Base-by-base conservation (phyloP, 495 filamentous ascomycete genomes). In the Hypoxylon intermedium region DNA sequence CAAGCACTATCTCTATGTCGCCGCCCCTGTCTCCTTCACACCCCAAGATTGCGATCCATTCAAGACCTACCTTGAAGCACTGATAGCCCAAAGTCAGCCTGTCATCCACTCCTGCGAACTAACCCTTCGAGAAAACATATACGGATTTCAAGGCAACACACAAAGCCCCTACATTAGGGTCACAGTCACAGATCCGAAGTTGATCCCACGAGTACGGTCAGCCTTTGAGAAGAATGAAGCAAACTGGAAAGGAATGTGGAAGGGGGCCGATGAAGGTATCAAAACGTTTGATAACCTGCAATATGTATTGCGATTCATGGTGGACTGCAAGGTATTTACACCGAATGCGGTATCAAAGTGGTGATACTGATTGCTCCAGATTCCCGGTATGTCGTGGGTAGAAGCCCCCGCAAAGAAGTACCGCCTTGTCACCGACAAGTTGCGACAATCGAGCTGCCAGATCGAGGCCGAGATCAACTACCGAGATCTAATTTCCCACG, bases 371-470 rank as follows among this genome's bases (percentile, higher is more conserved):
- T 26, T 58, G 9, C 19, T 26, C 9, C 64, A 89, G 82, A 87
- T 98, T 31, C 79, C 87, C 15, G 94, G 94, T 34, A 99, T 99
- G 94, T 92, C 92, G 2, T 99, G 94, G 94, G 91, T 98, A 1
- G 91, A 96, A 74, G 91, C 87, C 6, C 86, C 89, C 37, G 82
- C 88, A 0, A 79, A 78, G 18, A 85, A 85, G 63, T 99, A 96
- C 74, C 74, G 77, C 23, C 76, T 96, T 52, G 73, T 95, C 16
- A 53, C 78, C 0, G 58, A 75, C 2, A 57, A 73, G 42, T 80
- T 90, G 43, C 82, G 84, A 46, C 85, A 93, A 21, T 97, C 93
- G 12, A 96, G 89, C 63, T 98, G 94, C 66, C 94, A 99, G 72
- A 93, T 99, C 54, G 94, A 99, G 71, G 94, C 95, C 19, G 76